These are phyloP conservation scores for Eutrema heterophyllum DNA, from an alignment of 345 rosid species.

Conservation along the genomic window DNA sequence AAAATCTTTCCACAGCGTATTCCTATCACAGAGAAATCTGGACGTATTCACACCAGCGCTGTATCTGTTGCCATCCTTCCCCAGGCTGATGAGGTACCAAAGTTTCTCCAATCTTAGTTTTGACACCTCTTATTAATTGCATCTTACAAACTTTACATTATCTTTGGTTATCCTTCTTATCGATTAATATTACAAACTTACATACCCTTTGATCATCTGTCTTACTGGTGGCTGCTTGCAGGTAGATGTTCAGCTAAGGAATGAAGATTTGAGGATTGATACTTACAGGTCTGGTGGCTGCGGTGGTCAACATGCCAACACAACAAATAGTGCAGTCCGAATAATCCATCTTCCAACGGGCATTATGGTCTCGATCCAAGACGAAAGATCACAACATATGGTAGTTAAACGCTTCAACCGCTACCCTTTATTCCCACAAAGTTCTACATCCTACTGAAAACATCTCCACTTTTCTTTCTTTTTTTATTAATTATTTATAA, in stretches of 20 bases:
- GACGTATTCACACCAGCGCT: constrained; percentile 89
- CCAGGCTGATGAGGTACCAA: constrained; percentile 88
- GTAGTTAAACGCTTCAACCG: constrained; percentile 33
- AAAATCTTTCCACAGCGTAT: constrained; percentile 65
- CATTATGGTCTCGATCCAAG: constrained; percentile 82
- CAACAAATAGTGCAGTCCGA: constrained; percentile 94
- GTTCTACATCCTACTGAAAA: background rate
- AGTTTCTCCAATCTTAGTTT: background rate
- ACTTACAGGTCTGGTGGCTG: constrained; percentile 90
- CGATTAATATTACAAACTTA: background rate
- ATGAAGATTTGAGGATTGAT: constrained; percentile 89
- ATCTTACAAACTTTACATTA: background rate
- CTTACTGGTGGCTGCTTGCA: constrained; percentile 28
- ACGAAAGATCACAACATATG: constrained; percentile 97
- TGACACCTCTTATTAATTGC: background rate
- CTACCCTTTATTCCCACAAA: background rate
- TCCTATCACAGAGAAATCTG: constrained; percentile 92
- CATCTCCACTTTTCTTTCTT: background rate
- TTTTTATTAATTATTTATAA: background rate
- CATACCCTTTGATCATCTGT: background rate
- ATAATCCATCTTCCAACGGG: constrained; percentile 78
- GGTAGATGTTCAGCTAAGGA: constrained; percentile 90
- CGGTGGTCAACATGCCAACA: constrained; percentile 91
- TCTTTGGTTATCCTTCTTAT: background rate
- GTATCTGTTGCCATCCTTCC: constrained; percentile 98